These are phyloP conservation scores for Papiliotrema nemorosa DNA, from an alignment of 1,284 basidiomycete species.

Conservation along the genomic window DNA sequence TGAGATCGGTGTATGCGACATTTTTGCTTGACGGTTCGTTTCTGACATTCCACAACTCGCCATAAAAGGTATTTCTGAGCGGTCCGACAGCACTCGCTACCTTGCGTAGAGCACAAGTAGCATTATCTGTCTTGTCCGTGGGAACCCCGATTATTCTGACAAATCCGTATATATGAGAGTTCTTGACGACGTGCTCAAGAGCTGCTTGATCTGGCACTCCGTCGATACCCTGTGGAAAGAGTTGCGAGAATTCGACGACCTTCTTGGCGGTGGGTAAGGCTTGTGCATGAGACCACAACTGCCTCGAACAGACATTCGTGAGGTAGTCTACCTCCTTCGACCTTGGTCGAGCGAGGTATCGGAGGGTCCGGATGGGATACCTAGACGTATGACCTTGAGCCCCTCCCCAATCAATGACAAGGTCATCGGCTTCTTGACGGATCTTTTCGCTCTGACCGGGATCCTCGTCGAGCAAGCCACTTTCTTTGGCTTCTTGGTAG, in stretches of 20 bases:
- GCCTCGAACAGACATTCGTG: no score
- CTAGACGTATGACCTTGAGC: neutral
- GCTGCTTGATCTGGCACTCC: neutral
- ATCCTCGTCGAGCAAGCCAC: neutral
- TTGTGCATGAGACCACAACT: no score
- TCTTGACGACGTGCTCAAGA: slow-evolving; percentile 24
- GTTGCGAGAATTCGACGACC: neutral
- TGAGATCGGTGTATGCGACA: slow-evolving; percentile 90
- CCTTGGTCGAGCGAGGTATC: neutral
- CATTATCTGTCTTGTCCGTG: slow-evolving; percentile 55
- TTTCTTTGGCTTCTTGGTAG: neutral
- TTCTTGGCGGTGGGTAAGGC: neutral
- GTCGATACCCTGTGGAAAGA: neutral
- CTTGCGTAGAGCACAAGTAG: slow-evolving; percentile 62
- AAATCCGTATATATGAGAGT: slow-evolving; percentile 54
- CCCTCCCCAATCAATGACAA: neutral
- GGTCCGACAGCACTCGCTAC: slow-evolving; percentile 68
- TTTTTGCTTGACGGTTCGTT: slow-evolving; percentile 73
- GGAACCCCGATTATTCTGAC: slow-evolving; percentile 59
- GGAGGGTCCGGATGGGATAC: neutral
- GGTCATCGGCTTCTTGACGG: neutral
- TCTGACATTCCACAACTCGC: slow-evolving; percentile 84
- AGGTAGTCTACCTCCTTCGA: neutral
- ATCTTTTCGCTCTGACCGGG: neutral
- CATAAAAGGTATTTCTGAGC: slow-evolving; percentile 86